phyloP scores from a whole-genome alignment of 2,329 filamentous ascomycete genomes.

The Coniochaeta hoffmannii region DNA sequence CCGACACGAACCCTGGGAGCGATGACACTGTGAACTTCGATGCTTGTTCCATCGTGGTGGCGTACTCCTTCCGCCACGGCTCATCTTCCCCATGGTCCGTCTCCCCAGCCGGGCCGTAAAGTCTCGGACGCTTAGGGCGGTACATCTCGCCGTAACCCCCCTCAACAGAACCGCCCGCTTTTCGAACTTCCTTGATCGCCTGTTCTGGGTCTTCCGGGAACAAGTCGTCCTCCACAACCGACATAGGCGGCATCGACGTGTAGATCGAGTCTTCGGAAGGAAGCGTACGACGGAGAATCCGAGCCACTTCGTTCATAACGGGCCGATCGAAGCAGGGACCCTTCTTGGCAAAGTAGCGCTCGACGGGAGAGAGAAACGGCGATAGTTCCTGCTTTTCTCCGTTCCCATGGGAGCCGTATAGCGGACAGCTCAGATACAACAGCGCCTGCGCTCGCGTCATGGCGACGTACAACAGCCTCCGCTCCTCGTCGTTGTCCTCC shows the following conservation, averaged over 20 bases:
- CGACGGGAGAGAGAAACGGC: conserved; percentile 58
- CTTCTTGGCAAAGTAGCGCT: conserved; percentile 43
- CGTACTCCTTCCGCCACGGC: conserved; percentile 35
- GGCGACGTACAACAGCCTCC: conserved; percentile 84
- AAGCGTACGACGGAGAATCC: conserved; percentile 58
- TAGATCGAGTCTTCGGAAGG: conserved; percentile 50
- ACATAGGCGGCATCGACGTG: conserved; percentile 43
- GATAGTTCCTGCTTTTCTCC: conserved; percentile 57
- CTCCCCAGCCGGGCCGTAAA: conserved; percentile 20
- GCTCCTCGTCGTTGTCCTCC: conserved; percentile 81
- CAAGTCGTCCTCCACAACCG: conserved; percentile 56
- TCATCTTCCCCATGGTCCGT: conserved; percentile 21
- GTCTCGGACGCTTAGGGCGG: conserved; percentile 18
- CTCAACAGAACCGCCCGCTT: background rate
- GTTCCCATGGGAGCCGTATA: conserved; percentile 52
- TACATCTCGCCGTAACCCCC: conserved; percentile 8
- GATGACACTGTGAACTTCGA: conserved; percentile 51
- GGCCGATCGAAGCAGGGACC: conserved; percentile 63
- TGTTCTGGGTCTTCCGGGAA: conserved; percentile 59
- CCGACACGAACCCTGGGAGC: conserved; percentile 55
- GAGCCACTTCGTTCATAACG: conserved; percentile 59
- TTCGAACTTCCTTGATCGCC: conserved; percentile 12
- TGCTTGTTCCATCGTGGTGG: conserved; percentile 55
- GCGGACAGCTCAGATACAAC: conserved; percentile 76
- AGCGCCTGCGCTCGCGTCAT: conserved; percentile 90